These are phyloP conservation scores for Elsinoe perseae DNA, from an alignment of 2,329 filamentous ascomycete species.

Conservation along the genomic window DNA sequence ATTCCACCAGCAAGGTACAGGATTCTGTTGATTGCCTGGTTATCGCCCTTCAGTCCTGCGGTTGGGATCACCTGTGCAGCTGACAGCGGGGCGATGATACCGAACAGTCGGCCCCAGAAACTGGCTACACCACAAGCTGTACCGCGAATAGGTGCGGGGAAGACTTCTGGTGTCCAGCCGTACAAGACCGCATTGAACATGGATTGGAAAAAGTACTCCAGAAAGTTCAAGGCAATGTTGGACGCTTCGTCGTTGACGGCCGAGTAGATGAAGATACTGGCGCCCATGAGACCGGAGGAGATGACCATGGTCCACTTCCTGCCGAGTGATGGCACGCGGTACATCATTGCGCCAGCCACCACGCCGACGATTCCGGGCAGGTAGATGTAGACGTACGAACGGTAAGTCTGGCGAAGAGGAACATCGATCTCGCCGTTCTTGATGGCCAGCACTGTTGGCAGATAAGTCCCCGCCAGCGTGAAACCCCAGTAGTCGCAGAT, in stretches of 20 bases:
- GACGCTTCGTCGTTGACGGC: constrained; percentile 39
- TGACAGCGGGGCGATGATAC: constrained; percentile 51
- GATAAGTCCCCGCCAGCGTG: constrained; percentile 41
- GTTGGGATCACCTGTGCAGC: constrained; percentile 38
- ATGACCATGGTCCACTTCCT: constrained; percentile 41
- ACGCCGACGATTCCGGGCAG: constrained; percentile 46
- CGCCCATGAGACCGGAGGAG: constrained; percentile 37
- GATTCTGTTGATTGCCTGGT: constrained; percentile 40
- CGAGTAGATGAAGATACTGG: constrained; percentile 40
- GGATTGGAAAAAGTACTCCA: constrained; percentile 47
- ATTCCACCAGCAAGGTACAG: constrained; percentile 51
- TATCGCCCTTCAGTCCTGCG: constrained; percentile 20
- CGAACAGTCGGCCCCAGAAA: constrained; percentile 52
- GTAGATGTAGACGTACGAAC: constrained; percentile 49
- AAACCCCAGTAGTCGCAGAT: constrained; percentile 47
- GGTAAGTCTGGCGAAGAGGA: constrained; percentile 43
- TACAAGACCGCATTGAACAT: constrained; percentile 48
- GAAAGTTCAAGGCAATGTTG: constrained; percentile 44
- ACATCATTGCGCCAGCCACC: constrained; percentile 43
- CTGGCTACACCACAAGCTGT: constrained; percentile 50
- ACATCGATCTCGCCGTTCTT: constrained; percentile 43
- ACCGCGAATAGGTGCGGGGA: constrained; percentile 44
- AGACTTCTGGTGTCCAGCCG: constrained; percentile 46
- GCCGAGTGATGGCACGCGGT: constrained; percentile 38
- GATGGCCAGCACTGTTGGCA: constrained; percentile 45